Evolutionary conservation across 148 eudicot genomes (phyloP), one percentile per base, ranked within the genome.

Genomic region (Vaccinium vitisidaea): DNA sequence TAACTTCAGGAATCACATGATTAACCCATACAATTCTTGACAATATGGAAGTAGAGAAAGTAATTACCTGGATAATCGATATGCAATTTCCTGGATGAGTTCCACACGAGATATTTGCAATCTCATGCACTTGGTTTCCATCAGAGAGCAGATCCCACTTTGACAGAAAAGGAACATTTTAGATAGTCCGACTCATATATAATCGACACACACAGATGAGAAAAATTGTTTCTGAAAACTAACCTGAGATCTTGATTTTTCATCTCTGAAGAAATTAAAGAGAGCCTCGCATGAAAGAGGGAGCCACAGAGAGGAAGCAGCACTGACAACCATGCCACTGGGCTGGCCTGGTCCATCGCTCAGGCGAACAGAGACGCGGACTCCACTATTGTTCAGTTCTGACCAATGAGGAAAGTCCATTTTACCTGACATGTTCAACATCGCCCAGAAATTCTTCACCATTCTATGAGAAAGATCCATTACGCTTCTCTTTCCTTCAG

Each of bases 141-240:
- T 77, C 54, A n/a, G 88, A 88, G 39, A 91, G 86, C 55, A 87
- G 83, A 85, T 93, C 95, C 95, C 95, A 93, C 95, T 93, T 83
- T 27, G 11, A 48, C 59, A 63, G 6, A 52, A 8, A 85, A 18
- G 77, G 52, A n/a, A 10, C 18, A 83, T 67, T 25, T 67, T 12
- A 67, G 16, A 67, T 23, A 25, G 32, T 67, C 12, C 39, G 39
- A 36, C 39, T 36, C 46, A 43, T 5, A 43, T 43, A 5, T 43
- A 43, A 5, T 43, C 46, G 46, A 43, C 6, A 43, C 46, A 39
- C 43, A 43, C 46, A 3, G 14, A 56, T 30, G 43, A 8, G 10
- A 75, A 55, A 80, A 80, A 3, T 4, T 12, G 32, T 23, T 53
- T 25, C 48, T 15, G 69, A 36, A 79, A 25, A 32, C 21, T 32